Conservation (phyloP, 2,329 filamentous ascomycete species). For the Graphiopsis chlorocephala region DNA sequence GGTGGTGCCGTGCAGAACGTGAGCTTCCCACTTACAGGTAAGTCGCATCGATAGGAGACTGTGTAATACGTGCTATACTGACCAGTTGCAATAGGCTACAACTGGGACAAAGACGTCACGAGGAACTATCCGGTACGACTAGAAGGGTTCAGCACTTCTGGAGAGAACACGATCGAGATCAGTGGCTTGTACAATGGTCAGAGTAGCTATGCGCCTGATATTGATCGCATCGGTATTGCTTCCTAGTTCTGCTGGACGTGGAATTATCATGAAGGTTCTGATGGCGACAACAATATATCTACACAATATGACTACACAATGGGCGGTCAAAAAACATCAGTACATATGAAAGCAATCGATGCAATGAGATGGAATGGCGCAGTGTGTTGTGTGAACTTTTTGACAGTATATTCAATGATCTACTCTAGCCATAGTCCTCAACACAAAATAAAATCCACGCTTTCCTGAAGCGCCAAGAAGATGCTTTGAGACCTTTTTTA, state of each 20-base stretch:
- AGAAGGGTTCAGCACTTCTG: conserved; percentile 26
- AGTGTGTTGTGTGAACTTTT: not conserved
- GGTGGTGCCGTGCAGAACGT: conserved; percentile 35
- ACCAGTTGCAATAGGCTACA: conserved; percentile 28
- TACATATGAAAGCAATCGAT: not conserved
- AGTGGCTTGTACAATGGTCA: conserved; percentile 21
- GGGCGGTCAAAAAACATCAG: too few species aligned
- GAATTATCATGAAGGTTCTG: not conserved
- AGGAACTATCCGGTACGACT: conserved; percentile 27
- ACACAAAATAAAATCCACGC: not conserved
- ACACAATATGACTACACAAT: not conserved
- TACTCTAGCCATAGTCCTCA: not conserved
- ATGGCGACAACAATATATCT: not conserved
- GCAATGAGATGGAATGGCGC: not conserved
- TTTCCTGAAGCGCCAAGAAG: not conserved
- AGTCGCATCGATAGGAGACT: not conserved
- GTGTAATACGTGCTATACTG: not conserved
- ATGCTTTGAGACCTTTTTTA: not conserved
- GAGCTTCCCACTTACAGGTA: conserved; percentile 37
- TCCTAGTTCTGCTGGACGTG: not conserved
- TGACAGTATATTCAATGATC: not conserved
- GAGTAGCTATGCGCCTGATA: conserved; percentile 28
- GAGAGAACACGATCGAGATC: conserved; percentile 28
- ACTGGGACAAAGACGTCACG: conserved; percentile 37
- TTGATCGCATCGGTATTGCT: conserved; percentile 26